Conservation (phyloP, 1,284 basidiomycete species). For the Cryptococcus sp. region DNA sequence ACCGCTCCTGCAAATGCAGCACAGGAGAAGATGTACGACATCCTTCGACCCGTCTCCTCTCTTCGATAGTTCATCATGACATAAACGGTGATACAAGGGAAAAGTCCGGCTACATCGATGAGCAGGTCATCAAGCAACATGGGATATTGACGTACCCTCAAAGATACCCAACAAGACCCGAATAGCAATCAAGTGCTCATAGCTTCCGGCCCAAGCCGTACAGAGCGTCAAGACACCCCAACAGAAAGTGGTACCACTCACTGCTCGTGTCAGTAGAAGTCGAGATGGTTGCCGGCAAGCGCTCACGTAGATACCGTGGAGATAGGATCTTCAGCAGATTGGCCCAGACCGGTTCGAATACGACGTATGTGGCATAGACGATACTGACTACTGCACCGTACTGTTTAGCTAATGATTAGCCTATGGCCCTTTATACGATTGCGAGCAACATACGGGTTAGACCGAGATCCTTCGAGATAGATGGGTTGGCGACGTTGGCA, state of each 20-base stretch:
- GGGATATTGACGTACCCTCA: conserved; percentile 14
- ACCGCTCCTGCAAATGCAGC: conserved; percentile 28
- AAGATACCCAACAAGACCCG: conserved; percentile 29
- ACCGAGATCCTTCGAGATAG: background rate
- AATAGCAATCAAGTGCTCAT: conserved; percentile 17
- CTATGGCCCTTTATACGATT: background rate
- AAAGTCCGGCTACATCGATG: conserved; percentile 1
- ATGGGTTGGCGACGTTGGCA: conserved; percentile 11
- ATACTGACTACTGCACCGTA: conserved; percentile 24
- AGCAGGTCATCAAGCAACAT: background rate
- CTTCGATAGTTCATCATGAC: conserved; percentile 25
- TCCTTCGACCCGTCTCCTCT: conserved; percentile 25
- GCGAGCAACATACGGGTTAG: background rate
- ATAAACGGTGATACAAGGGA: conserved; percentile 6
- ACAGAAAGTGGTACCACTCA: conserved; percentile 16
- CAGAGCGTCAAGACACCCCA: conserved; percentile 19
- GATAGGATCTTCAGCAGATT: conserved; percentile 27
- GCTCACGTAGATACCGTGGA: conserved; percentile 22
- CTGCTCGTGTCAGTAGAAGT: conserved; percentile 1
- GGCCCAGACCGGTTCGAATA: conserved; percentile 28
- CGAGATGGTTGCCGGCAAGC: background rate
- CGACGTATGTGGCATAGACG: conserved; percentile 28
- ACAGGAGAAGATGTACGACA: conserved; percentile 33
- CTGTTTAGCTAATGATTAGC: conserved; percentile 8
- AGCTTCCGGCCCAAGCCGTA: conserved; percentile 19